phyloP scores from a whole-genome alignment of 1,139 yeast species.

The Yamadazyma diddensiae region DNA sequence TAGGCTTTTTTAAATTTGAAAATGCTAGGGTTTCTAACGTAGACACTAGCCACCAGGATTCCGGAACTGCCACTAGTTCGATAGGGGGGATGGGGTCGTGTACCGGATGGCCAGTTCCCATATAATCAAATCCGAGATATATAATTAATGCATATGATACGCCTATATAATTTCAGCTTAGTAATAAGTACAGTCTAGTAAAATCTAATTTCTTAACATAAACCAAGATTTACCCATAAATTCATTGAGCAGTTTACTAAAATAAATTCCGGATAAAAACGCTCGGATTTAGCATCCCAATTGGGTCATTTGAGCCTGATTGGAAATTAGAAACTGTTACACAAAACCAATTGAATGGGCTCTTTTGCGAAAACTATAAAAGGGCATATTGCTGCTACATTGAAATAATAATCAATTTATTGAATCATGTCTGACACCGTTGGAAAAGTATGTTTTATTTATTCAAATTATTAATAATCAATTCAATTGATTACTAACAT shows the following conservation, averaged over 20 bases:
- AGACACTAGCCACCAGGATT: no score
- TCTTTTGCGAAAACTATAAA: conserved; percentile 1
- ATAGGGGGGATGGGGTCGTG: no score
- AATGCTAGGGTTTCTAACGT: no score
- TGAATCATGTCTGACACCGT: conserved; percentile 25
- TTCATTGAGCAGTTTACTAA: not conserved
- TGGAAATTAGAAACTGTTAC: not conserved
- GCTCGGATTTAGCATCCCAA: conserved; percentile 1
- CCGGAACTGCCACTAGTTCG: no score
- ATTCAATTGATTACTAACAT: conserved; percentile 11
- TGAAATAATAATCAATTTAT: not conserved
- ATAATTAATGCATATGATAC: no score
- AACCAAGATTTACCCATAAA: no score
- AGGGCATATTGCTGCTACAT: not conserved
- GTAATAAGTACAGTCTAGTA: no score
- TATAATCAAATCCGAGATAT: no score
- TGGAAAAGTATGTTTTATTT: conserved; percentile 33
- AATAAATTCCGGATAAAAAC: conserved; percentile 1
- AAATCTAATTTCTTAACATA: no score
- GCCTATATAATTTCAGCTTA: no score
- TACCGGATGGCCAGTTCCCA: no score
- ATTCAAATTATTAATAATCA: not conserved
- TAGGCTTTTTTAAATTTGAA: no score
- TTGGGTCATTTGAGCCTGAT: not conserved
- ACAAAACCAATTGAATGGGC: not conserved